Base-by-base conservation (phyloP, 768 basidiomycete species). In the Phallus indusiatus region DNA sequence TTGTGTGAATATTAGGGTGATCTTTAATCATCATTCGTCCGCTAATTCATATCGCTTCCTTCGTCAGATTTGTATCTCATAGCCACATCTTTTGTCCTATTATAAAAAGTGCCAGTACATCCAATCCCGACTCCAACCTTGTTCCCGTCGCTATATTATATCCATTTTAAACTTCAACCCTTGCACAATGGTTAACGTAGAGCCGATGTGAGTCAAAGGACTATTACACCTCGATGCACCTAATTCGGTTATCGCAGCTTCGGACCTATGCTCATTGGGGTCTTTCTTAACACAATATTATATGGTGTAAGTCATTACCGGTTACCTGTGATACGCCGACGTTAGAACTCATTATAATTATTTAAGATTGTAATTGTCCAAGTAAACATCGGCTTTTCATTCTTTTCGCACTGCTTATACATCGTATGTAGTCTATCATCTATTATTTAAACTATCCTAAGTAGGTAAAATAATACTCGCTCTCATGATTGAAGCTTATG, bases 261-360 rank as follows among this genome's bases (percentile, higher is more conserved):
- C 42, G 42, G 42, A 14, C 42, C 42, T 16, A 53, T 56, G 24
- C 63, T 67, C 42, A 37, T 66, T 35, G 66, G 67, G 9, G 62
- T 61, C 14, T 63, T 65, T 36, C 53, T 66, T 37, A 67, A 65
- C 50, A 55, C 61, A 49, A 63, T 63, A 18, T 57, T 65, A 24
- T 67, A 56, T 47, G 65, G 63, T 33, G 64, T 64, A 49, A 47
- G 24, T 56, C 18, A 20, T 51, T 22, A 3, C 18, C n/a, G n/a
- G 12, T 50, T 20, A 8, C 11, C 28, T 17, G 16, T 11, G 42
- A 42, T 4, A 51, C 28, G 21, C 4, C 21, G 18, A 20, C 4
- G 12, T 22, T 17, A 22, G 16, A 20, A 20, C 16, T 51, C 14
- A 20, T 14, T 11, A 34, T 51, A 16, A 51, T 4, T 17, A 4